Conservation (phyloP, 176 grass and related monocot genomes). For the Aegilops speltoides region DNA sequence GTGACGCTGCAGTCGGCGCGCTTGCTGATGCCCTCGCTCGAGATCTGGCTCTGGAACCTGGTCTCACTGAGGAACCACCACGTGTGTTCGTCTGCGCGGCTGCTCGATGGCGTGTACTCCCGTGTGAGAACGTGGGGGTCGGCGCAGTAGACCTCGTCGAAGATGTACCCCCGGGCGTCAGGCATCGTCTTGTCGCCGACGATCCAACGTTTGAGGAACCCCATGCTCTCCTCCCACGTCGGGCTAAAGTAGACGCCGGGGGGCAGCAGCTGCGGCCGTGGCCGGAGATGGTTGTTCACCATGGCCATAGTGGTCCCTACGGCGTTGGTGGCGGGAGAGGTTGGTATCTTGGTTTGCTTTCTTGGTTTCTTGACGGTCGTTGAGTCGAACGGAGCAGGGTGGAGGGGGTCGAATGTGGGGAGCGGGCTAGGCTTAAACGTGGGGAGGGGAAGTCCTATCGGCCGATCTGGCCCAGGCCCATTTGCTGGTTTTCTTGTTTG, state of each 20-base stretch:
- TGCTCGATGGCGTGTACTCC: neutral
- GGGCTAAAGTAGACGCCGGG: constrained; percentile 30
- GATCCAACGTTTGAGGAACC: neutral
- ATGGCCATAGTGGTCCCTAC: neutral
- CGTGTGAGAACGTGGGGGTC: neutral
- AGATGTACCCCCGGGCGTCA: neutral
- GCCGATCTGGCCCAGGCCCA: no score
- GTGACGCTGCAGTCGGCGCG: neutral
- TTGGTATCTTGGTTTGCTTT: no score
- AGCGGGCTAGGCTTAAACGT: no score
- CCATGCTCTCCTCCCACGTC: neutral
- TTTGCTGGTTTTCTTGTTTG: no score
- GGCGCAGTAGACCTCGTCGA: neutral
- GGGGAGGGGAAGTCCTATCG: no score
- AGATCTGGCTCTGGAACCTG: neutral
- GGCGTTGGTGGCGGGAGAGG: neutral
- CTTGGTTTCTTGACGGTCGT: no score
- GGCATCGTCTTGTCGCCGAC: neutral
- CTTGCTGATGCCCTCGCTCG: neutral
- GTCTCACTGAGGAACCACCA: constrained; percentile 6
- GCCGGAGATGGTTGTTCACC: neutral
- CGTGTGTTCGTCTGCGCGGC: neutral
- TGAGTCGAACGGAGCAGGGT: no score
- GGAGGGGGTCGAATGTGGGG: no score
- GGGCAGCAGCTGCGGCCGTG: neutral